These are phyloP conservation scores for Plectosphaerella sp. DNA, from an alignment of 2,329 filamentous ascomycete genomes.

Conservation along the genomic window DNA sequence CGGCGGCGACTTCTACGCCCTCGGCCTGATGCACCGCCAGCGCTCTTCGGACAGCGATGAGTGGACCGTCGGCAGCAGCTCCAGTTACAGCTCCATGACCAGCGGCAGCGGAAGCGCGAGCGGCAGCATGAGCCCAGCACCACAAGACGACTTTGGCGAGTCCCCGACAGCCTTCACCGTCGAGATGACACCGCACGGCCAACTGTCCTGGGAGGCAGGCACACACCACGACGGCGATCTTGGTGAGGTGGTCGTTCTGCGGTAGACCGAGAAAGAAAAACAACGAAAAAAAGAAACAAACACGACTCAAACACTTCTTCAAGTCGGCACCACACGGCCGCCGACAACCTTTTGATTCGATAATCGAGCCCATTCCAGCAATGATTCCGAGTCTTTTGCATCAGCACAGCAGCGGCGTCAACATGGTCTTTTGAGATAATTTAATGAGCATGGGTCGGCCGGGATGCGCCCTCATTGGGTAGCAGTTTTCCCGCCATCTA, in stretches of 20 bases:
- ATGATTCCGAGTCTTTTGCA: slow-evolving; percentile 8
- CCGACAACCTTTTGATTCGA: slow-evolving; percentile 2
- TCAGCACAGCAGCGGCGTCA: slow-evolving; percentile 16
- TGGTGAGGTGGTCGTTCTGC: slow-evolving; percentile 38
- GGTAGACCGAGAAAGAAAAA: slow-evolving; percentile 17
- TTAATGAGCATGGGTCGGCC: neutral
- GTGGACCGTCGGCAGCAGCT: slow-evolving; percentile 85
- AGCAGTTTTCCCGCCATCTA: slow-evolving; percentile 4
- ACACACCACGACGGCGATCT: slow-evolving; percentile 37
- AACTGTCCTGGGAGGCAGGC: slow-evolving; percentile 31
- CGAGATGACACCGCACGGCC: slow-evolving; percentile 30
- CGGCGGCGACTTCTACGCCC: slow-evolving; percentile 40
- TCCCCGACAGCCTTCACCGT: slow-evolving; percentile 14
- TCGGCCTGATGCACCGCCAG: slow-evolving; percentile 40
- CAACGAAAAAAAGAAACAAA: too few relatives aligned
- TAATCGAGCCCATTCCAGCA: slow-evolving; percentile 5
- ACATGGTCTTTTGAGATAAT: slow-evolving; percentile 1
- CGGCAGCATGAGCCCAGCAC: slow-evolving; percentile 42
- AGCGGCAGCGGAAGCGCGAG: slow-evolving; percentile 27
- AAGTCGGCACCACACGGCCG: neutral
- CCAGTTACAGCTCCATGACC: slow-evolving; percentile 51
- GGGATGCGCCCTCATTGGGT: slow-evolving; percentile 1
- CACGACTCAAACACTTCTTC: neutral
- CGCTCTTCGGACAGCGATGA: slow-evolving; percentile 67
- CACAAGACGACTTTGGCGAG: slow-evolving; percentile 32